Evolutionary conservation across 2,329 filamentous ascomycete species (phyloP).

Genomic region (Cladosporium phlei): DNA sequence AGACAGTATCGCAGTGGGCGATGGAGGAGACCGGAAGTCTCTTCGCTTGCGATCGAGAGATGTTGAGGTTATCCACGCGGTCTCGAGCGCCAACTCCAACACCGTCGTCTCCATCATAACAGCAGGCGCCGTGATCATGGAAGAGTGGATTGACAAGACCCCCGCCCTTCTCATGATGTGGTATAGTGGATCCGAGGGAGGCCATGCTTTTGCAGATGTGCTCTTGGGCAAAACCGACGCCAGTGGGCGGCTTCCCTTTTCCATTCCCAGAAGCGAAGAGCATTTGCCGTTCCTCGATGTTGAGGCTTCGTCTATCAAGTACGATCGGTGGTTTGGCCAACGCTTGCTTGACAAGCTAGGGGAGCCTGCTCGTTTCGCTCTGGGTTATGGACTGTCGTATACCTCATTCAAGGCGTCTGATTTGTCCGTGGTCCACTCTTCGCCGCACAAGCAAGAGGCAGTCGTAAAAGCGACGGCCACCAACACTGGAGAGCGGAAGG

Average conservation of each 20-base stretch:
- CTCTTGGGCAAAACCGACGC: conserved; percentile 16
- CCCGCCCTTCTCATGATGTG: conserved; percentile 15
- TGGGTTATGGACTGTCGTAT: conserved; percentile 11
- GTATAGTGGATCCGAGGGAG: conserved; percentile 18
- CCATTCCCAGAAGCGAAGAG: conserved; percentile 18
- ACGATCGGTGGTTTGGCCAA: conserved; percentile 27
- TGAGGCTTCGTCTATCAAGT: conserved; percentile 19
- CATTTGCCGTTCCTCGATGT: conserved; percentile 24
- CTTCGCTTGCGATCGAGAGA: conserved; percentile 11
- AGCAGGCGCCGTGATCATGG: conserved; percentile 16
- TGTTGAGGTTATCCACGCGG: conserved; percentile 13
- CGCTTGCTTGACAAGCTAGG: conserved; percentile 22
- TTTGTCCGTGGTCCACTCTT: background rate
- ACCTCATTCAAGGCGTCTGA: background rate
- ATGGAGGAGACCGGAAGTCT: conserved; percentile 16
- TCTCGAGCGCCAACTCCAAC: conserved; percentile 7
- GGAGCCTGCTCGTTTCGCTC: conserved; percentile 18
- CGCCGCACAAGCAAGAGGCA: background rate
- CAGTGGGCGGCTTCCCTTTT: conserved; percentile 18
- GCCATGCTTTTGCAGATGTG: conserved; percentile 18
- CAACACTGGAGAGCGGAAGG: background rate
- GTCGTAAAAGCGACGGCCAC: background rate
- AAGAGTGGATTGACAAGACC: conserved; percentile 15
- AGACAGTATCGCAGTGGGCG: conserved; percentile 5
- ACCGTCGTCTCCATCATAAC: conserved; percentile 12